Conservation (phyloP, 1,284 basidiomycete genomes). For the Cerioporus squamosus region DNA sequence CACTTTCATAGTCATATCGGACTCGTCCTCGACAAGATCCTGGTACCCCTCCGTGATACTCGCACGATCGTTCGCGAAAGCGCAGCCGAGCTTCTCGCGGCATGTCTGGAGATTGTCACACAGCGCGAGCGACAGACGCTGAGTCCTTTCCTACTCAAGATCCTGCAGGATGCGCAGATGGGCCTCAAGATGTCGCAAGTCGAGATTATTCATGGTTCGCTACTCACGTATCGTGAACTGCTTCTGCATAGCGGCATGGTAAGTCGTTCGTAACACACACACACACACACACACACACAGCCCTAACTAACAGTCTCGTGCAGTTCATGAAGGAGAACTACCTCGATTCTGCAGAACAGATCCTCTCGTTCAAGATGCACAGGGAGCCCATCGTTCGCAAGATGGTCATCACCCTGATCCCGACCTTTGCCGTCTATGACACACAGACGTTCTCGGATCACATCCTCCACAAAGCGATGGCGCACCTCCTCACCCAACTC, state of each 20-base stretch:
- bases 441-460: constrained; percentile 89
- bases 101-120: constrained; percentile 86
- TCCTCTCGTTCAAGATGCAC: constrained; percentile 88
- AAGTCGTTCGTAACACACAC: constrained; percentile 21
- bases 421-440: constrained; percentile 93
- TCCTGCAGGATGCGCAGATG: constrained; percentile 87
- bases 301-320: neutral
- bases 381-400: constrained; percentile 87
- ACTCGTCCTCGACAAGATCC: constrained; percentile 89
- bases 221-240: constrained; percentile 92
- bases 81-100: constrained; percentile 88
- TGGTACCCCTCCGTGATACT: constrained; percentile 85
- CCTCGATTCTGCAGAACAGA: constrained; percentile 88
- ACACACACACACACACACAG: too few relatives aligned
- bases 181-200: constrained; percentile 84
- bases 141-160: constrained; percentile 75
- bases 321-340: constrained; percentile 96
- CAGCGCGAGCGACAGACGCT: constrained; percentile 70
- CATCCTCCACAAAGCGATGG: constrained; percentile 92
- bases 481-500: constrained; percentile 85
- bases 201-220: constrained; percentile 91
- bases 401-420: constrained; percentile 93
- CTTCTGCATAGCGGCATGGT: constrained; percentile 94
- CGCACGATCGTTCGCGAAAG: constrained; percentile 88
- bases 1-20: constrained; percentile 89